These are phyloP conservation scores for Brassica napus DNA, from an alignment of 345 rosid genomes.

Conservation along the genomic window Da-Ae NC_063447.1:55849001-55849500, in stretches of 20 bases:
- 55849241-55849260: neutral
- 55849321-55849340: neutral
- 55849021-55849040: constrained; percentile 22
- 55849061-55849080: constrained; percentile 8
- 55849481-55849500: no score
- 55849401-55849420: constrained; percentile 4
- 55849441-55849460: neutral
- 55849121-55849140: neutral
- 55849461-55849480: neutral
- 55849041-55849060: neutral
- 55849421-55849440: constrained; percentile 16
- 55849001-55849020: constrained; percentile 9
- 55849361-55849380: constrained; percentile 28
- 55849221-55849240: neutral
- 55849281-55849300: neutral
- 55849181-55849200: neutral
- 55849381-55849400: constrained; percentile 35
- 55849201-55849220: no score
- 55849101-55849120: neutral
- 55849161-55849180: neutral
- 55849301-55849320: constrained; percentile 5
- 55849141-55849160: neutral
- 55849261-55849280: neutral
- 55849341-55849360: constrained; percentile 22
- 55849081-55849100: neutral